Evolutionary conservation across 2,329 filamentous ascomycete species (phyloP).

Genomic region (Penicillium nordicum): DNA sequence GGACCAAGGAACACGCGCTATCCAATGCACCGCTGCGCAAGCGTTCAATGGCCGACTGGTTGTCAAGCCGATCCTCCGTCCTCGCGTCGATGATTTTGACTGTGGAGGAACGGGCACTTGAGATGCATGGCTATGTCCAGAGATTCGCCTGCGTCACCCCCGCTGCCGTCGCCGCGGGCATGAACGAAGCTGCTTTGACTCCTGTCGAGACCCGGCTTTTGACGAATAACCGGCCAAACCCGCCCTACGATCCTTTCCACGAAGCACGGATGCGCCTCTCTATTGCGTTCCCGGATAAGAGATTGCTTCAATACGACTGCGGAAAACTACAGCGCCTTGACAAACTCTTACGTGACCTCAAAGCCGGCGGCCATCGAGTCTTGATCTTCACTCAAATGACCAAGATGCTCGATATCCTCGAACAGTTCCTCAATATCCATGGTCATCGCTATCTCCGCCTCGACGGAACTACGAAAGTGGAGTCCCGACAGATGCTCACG

Average conservation of each 20-base stretch:
- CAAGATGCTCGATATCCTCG: conserved; percentile 92
- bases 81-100: conserved; percentile 64
- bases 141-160: conserved; percentile 93
- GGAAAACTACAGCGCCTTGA: conserved; percentile 92
- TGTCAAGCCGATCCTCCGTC: conserved; percentile 62
- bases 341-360: conserved; percentile 76
- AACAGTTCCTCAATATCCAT: conserved; percentile 97
- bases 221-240: conserved; percentile 48
- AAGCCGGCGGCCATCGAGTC: conserved; percentile 85
- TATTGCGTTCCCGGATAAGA: conserved; percentile 94
- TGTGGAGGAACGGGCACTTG: conserved; percentile 67
- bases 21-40: conserved; percentile 60
- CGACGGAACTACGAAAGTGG: conserved; percentile 93
- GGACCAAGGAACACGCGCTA: conserved; percentile 57
- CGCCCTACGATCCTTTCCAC: conserved; percentile 77
- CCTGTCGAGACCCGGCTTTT: conserved; percentile 53
- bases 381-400: conserved; percentile 99
- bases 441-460: conserved; percentile 94
- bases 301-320: conserved; percentile 95
- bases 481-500: conserved; percentile 90
- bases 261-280: conserved; percentile 87
- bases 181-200: conserved; percentile 66
- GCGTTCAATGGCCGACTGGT: conserved; percentile 67
- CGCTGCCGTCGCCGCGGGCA: conserved; percentile 75
- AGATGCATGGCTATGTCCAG: conserved; percentile 70